A percentile compares a stretch with the other conserved stretches of the same genome.
Conservation (phyloP, 2,329 filamentous ascomycete genomes). For the Fusarium camptoceras region DNA sequence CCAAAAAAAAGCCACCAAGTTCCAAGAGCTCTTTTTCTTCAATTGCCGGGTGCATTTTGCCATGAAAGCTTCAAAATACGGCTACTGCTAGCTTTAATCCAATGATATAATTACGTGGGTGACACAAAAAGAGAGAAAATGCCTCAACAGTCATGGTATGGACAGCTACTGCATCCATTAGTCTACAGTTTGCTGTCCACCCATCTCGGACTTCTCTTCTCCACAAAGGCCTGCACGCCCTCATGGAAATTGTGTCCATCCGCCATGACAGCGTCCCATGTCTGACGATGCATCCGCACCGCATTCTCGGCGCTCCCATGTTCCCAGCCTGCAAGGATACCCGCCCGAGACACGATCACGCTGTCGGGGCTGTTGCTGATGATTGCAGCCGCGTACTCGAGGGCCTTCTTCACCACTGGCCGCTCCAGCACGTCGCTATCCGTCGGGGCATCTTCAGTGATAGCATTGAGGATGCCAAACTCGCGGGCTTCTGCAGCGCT, state of each 20-base stretch:
- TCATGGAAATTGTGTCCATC: slow-evolving; percentile 76
- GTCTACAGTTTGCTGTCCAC: slow-evolving; percentile 66
- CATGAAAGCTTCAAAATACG: neutral
- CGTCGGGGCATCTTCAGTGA: slow-evolving; percentile 56
- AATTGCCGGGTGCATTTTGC: neutral
- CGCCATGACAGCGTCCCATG: slow-evolving; percentile 68
- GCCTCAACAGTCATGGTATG: slow-evolving; percentile 12
- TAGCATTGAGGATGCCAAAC: slow-evolving; percentile 76
- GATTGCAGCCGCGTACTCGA: slow-evolving; percentile 69
- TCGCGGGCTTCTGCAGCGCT: slow-evolving; percentile 66
- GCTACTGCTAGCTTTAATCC: neutral
- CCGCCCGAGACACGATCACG: slow-evolving; percentile 75
- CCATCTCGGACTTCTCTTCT: slow-evolving; percentile 76
- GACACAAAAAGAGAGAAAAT: slow-evolving; percentile 6
- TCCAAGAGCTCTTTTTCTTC: neutral
- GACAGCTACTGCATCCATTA: slow-evolving; percentile 4
- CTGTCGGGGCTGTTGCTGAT: slow-evolving; percentile 77
- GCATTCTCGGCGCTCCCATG: slow-evolving; percentile 70
- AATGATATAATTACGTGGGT: neutral
- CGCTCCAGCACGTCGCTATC: slow-evolving; percentile 48
- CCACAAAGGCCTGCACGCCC: slow-evolving; percentile 77
- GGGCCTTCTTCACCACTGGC: slow-evolving; percentile 64
- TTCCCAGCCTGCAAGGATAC: slow-evolving; percentile 77
- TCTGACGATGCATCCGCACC: slow-evolving; percentile 61
- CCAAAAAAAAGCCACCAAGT: slow-evolving; percentile 6